These are phyloP conservation scores for Microbotryum intermedium DNA, from an alignment of 1,284 basidiomycete genomes.

Conservation along the genomic window DNA sequence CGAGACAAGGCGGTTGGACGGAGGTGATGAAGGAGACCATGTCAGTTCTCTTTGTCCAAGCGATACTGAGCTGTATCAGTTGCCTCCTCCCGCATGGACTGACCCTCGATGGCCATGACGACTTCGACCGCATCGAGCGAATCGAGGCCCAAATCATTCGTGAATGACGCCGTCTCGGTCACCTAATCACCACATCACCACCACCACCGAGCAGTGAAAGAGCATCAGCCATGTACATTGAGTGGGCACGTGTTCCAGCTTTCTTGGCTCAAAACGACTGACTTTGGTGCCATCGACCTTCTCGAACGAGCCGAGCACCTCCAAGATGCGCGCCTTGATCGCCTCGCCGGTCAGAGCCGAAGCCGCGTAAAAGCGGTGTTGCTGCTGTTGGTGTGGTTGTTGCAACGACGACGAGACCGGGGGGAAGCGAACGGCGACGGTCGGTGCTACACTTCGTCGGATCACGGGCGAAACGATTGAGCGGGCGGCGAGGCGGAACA, in stretches of 20 bases:
- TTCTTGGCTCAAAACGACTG: constrained; percentile 24
- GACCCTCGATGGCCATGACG: constrained; percentile 89
- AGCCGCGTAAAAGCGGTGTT: constrained; percentile 57
- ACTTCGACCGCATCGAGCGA: constrained; percentile 97
- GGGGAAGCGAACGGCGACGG: constrained; percentile 10
- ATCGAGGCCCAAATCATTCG: constrained; percentile 85
- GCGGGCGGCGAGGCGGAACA: constrained; percentile 26
- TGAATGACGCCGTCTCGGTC: constrained; percentile 63
- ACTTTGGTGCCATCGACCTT: constrained; percentile 85
- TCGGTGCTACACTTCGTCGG: constrained; percentile 3
- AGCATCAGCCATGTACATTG: constrained; percentile 9
- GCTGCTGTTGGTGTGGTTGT: background rate
- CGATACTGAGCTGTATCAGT: no score
- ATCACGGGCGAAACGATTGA: constrained; percentile 15
- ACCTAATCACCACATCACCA: constrained; percentile 50
- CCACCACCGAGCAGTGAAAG: background rate
- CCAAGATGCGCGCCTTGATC: constrained; percentile 73
- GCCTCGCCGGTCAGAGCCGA: constrained; percentile 63
- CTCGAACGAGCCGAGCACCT: constrained; percentile 89
- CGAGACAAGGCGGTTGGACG: no score
- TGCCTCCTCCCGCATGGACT: no score
- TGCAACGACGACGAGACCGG: background rate
- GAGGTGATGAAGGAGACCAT: no score
- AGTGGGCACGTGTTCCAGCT: background rate
- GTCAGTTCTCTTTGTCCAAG: no score